These are phyloP conservation scores for Colletotrichum euphorbiae DNA, from an alignment of 2,329 filamentous ascomycete species.

Conservation along the genomic window DNA sequence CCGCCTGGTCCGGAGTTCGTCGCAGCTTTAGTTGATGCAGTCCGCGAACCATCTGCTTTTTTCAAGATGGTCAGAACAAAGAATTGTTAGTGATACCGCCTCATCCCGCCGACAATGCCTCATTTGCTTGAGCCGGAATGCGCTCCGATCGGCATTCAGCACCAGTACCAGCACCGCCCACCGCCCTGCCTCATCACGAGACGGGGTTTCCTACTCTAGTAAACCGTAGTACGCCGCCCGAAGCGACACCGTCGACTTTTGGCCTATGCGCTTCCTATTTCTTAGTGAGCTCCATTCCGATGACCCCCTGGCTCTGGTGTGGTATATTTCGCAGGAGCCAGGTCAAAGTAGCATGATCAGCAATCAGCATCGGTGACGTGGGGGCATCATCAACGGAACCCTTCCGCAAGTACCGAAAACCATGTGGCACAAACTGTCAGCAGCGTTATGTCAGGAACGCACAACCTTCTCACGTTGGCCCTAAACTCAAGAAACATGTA, in stretches of 20 bases:
- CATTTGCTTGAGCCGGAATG: not conserved
- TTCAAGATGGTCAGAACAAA: conserved; percentile 4
- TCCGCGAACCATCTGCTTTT: conserved; percentile 1
- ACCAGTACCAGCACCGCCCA: conserved; percentile 1
- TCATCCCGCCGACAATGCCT: not conserved
- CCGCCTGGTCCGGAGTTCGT: conserved; percentile 22
- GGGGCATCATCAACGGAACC: conserved; percentile 2
- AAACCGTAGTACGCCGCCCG: not conserved
- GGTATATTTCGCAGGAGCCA: not conserved
- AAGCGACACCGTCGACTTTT: not conserved
- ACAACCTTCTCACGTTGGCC: not conserved
- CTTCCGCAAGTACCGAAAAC: conserved; percentile 11
- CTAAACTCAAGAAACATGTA: not conserved
- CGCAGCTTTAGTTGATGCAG: not conserved
- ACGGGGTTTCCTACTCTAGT: not conserved
- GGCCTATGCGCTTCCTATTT: not conserved
- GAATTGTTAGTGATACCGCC: not conserved
- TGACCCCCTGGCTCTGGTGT: not conserved
- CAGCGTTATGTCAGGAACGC: conserved; percentile 1
- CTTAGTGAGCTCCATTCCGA: not conserved
- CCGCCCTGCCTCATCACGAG: conserved; percentile 11
- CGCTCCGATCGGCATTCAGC: conserved; percentile 14
- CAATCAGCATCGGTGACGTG: conserved; percentile 22
- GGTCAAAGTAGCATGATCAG: conserved; percentile 17
- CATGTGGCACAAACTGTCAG: conserved; percentile 3